Base-by-base conservation (phyloP, 148 eudicot genomes). In the Silene uniflora region DNA sequence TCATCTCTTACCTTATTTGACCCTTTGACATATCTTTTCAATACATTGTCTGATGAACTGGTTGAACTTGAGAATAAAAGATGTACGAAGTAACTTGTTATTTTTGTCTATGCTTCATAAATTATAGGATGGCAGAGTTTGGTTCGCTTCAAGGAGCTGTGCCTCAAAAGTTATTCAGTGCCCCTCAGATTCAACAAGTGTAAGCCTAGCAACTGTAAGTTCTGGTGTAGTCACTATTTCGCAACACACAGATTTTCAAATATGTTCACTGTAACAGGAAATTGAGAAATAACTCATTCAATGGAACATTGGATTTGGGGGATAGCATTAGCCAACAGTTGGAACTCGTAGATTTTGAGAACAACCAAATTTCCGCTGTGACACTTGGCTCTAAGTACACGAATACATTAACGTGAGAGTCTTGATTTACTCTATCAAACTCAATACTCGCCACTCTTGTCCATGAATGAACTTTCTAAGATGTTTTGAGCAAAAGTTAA, bases 101-200 rank as follows among this genome's bases (percentile, higher is more conserved):
- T 13, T 46, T 70, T 58, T 61, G 35, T 35, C 25, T 46, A 17
- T 27, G 55, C n/a, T 12, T 27, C 24, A 4, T 80, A 47, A 46
- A 81, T 77, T 74, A 75, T 83, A 94, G 97, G 86, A 75, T 90
- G 46, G 77, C 85, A 10, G 96, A 94, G 77, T 81, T 85, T 75
- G 91, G 97, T 70, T 82, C 90, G 16, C 85, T 93, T 65, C 86
- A 84, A 77, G 98, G 98, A 72, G 77, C 76, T 56, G 71, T 93
- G 78, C 98, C 98, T 62, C 77, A 83, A 61, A 72, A 81, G 27
- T 69, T 91, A 55, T 92, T 92, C 77, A 85, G 84, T 78, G 83
- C 87, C 74, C 88, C 92, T 35, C 83, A 83, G 74, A 80, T 92
- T 63, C 90, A 91, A 74, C 87, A 88, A 88, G 90, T 91, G 97